Evolutionary conservation across 208 protist genomes (phyloP), one percentile per base, ranked within the genome.

Genomic region (Entamoeba dispar): DNA sequence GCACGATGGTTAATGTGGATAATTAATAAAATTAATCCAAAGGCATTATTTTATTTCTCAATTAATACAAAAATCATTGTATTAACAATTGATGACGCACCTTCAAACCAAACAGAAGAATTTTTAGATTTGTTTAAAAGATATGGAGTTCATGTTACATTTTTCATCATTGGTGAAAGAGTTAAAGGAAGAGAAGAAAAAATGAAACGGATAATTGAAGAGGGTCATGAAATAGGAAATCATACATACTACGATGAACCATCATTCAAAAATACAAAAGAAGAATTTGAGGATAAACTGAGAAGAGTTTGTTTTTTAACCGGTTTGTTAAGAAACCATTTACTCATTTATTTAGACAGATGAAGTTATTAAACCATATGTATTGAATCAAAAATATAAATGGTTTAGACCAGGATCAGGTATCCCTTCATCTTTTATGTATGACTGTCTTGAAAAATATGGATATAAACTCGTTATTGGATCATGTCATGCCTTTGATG

Each of bases 191-290:
- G 55, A 38, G 51, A 92, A 92, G 51, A n/a, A 27, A 92, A 73
- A 34, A 12, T 92, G 7, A 69, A 47, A 38, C 8, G n/a, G n/a
- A 92, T 92, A n/a, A 22, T 73, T 34, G 19, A 92, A 34, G 55
- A 27, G 15, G 91, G 91, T 7, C 17, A 92, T 92, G 91, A 92
- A 92, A 92, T 92, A 31, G 91, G 91, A 10, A 92, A 92, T 92
- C 91, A 92, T 43, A 57, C 55, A 31, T 34, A 47, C 8, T 34
- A 69, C 19, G 91, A 92, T 34, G 91, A 92, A 43, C 61, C 61
- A 31, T 86, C 61, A 31, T 86, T 31, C 19, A 86, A 86, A 86
- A 86, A 86, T 22, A 86, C 61, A 31, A 12, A 12, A 27, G 8
- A 27, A 38, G 61, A 86, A 86, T 86, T 86, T 22, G 61, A 12